phyloP scores from a whole-genome alignment of 129 eudicot genomes.

The Lonicera japonica region DNA sequence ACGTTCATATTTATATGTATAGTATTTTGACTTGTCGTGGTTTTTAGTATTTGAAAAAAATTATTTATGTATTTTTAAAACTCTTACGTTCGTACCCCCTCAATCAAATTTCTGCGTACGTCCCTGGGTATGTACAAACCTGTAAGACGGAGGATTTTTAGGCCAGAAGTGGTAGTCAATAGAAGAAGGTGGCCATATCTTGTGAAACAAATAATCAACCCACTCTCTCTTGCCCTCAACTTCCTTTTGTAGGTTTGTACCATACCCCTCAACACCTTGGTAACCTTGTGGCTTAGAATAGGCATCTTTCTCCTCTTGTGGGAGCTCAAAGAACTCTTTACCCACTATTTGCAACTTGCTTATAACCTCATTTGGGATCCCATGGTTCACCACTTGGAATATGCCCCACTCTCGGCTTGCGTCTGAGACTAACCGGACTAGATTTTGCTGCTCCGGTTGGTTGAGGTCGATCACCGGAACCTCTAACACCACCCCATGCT shows the following conservation, averaged over 20 bases:
- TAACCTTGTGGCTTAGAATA: conserved; percentile 44
- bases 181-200: conserved; percentile 74
- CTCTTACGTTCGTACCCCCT: no score
- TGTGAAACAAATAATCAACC: conserved; percentile 90
- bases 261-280: conserved; percentile 69
- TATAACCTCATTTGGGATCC: conserved; percentile 51
- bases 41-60: no score
- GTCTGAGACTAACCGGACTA: conserved; percentile 17
- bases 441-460: conserved; percentile 6
- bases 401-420: conserved; percentile 46
- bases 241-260: conserved; percentile 62
- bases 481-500: conserved; percentile 26
- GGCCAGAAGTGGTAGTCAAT: conserved; percentile 75
- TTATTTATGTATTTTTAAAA: no score
- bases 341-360: conserved; percentile 45
- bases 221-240: conserved; percentile 65
- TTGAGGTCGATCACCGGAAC: conserved; percentile 43
- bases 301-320: conserved; percentile 62
- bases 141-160: conserved; percentile 67
- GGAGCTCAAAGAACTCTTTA: conserved; percentile 67
- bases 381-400: conserved; percentile 71
- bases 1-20: no score
- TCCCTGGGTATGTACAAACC: no score
- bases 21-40: no score
- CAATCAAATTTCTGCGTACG: no score